These are phyloP conservation scores for Isoetes taiwanensis DNA, from an alignment of 75 land plant genomes.

Conservation along the genomic window DNA sequence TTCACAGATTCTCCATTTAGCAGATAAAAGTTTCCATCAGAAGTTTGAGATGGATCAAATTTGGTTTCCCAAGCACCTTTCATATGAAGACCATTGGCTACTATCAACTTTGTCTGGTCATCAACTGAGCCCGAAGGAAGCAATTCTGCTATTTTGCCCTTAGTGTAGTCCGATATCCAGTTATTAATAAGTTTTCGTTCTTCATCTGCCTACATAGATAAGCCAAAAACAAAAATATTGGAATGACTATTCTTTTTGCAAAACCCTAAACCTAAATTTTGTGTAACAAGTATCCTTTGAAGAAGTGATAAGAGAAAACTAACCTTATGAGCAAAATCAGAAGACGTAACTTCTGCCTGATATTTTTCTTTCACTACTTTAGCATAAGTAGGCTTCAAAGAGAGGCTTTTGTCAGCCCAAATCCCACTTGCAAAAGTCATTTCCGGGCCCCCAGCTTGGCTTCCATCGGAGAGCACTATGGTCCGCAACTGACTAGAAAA, in stretches of 20 bases:
- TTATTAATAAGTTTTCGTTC: conserved; percentile 31
- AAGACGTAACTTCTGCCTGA: conserved; percentile 37
- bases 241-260: not conserved
- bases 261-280: not conserved
- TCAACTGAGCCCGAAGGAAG: conserved; percentile 42
- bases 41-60: conserved; percentile 49
- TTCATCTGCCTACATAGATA: conserved; percentile 29
- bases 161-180: conserved; percentile 46
- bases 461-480: conserved; percentile 46
- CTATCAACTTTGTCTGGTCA: conserved; percentile 18
- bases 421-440: conserved; percentile 47
- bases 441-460: conserved; percentile 42
- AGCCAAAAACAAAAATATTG: not conserved
- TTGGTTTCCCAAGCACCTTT: conserved; percentile 67
- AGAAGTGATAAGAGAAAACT: not conserved
- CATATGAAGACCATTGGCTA: conserved; percentile 40
- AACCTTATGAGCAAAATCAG: conserved; percentile 66
- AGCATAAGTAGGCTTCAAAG: conserved; percentile 34
- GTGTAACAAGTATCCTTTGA: not conserved
- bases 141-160: conserved; percentile 44
- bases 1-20: conserved; percentile 40
- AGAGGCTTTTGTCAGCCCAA: conserved; percentile 58
- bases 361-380: conserved; percentile 36
- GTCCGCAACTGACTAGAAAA: conserved; percentile 41
- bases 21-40: conserved; percentile 35